Evolutionary conservation across 352 stramenopile genomes (phyloP).

Genomic region (Phytophthora pisi): DNA sequence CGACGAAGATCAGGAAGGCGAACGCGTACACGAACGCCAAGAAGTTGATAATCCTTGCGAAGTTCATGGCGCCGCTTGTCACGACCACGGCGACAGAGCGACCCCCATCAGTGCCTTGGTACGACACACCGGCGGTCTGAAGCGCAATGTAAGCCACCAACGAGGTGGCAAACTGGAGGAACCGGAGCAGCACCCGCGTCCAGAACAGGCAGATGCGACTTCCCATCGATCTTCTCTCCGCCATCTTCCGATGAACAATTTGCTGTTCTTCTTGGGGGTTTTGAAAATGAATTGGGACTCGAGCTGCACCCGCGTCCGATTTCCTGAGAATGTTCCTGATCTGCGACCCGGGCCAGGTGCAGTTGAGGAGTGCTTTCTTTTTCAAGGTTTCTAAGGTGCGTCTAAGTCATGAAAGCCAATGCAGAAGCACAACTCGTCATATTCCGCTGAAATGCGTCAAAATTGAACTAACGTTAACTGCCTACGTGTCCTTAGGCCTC

Average conservation of each 20-base stretch:
- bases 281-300: slow-evolving; percentile 14
- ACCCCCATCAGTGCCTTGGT: slow-evolving; percentile 25
- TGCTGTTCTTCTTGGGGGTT: not conserved
- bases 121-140: slow-evolving; percentile 47
- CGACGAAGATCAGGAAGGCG: slow-evolving; percentile 56
- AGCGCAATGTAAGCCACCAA: slow-evolving; percentile 63
- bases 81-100: slow-evolving; percentile 56
- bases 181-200: slow-evolving; percentile 53
- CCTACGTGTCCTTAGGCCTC: not conserved
- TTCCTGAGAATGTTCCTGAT: not conserved
- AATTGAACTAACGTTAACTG: not conserved
- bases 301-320: not conserved
- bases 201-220: slow-evolving; percentile 30
- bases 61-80: slow-evolving; percentile 51
- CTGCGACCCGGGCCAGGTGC: slow-evolving; percentile 1
- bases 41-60: slow-evolving; percentile 68
- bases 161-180: slow-evolving; percentile 65
- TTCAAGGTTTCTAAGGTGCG: too few relatives aligned
- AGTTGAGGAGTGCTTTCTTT: too few relatives aligned
- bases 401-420: too few relatives aligned
- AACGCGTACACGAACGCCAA: slow-evolving; percentile 69
- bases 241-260: slow-evolving; percentile 7
- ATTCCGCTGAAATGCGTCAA: not conserved
- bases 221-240: not conserved
- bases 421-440: not conserved